Evolutionary conservation across 176 grass and related monocot species (phyloP), one percentile per base, ranked within the genome.

Genomic region (Zoysia pacifica): DNA sequence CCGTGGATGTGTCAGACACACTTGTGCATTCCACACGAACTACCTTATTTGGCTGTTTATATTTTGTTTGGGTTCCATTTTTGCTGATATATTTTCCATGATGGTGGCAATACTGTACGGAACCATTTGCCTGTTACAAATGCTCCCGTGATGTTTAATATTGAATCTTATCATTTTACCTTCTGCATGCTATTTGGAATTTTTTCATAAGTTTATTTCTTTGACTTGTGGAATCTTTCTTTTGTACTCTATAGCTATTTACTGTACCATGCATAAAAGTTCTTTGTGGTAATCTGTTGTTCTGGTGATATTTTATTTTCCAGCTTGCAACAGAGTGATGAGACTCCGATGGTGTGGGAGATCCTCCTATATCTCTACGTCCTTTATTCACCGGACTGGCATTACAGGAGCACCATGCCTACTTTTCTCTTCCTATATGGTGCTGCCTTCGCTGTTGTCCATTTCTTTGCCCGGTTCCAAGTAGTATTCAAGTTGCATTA

Each of bases 341-440:
- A 96, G 78, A 92, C 93, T 48, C 93, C 93, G 8, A 96, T 92
- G 93, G 90, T 96, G 28, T 96, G 93, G 93, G 93, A 96, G 35
- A 92, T 96, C 45, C 90, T 96, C 16, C 79, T 96, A 18, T 96
- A 96, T 54, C 76, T 96, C 1, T 96, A 96, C 46, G 93, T 96
- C 41, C 93, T 96, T n/a, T 96, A 96, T 86, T 92, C 93, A 75
- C 93, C 93, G 19, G 93, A 96, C 38, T 96, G 93, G 93, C 90
- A 96, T 77, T 96, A 96, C 65, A 78, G 82, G 78, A 90, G 89
- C 70, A 96, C 93, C n/a, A 92, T 96, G 85, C 93, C 93, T 15
- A 96, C 93, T 79, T 96, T 96, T 74, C 90, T 96, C 63, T 86
- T 96, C 71, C 74, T 96, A 61, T 96, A 96, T 11, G 93, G 93